phyloP scores from a whole-genome alignment of 2,329 filamentous ascomycete genomes.

The Chaetomium globosum region DNA sequence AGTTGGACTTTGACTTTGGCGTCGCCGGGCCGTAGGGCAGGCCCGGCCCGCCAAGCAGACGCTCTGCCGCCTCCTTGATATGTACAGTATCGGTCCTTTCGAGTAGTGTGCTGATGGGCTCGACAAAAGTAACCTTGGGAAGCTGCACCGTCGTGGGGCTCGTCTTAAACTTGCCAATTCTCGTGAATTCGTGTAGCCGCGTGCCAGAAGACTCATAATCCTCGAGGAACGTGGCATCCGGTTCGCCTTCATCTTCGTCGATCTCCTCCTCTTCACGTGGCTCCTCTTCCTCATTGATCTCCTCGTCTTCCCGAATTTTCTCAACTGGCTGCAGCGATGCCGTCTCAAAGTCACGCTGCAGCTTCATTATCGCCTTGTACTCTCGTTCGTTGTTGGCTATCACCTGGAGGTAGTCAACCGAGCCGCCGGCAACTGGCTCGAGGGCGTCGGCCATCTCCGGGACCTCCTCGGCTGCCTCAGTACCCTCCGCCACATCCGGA shows the following conservation, averaged over 20 bases:
- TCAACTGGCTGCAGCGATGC: slow-evolving; percentile 43
- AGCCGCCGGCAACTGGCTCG: slow-evolving; percentile 36
- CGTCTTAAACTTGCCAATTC: slow-evolving; percentile 73
- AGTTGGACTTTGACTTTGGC: slow-evolving; percentile 57
- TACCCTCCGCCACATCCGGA: slow-evolving; percentile 9
- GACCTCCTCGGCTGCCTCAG: slow-evolving; percentile 23
- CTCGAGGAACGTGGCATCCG: slow-evolving; percentile 39
- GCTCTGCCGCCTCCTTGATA: slow-evolving; percentile 70
- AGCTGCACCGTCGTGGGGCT: slow-evolving; percentile 74
- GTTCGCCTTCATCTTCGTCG: slow-evolving; percentile 42
- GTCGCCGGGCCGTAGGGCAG: slow-evolving; percentile 78
- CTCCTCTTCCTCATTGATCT: slow-evolving; percentile 39
- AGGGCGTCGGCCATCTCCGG: slow-evolving; percentile 25
- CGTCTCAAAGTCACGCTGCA: slow-evolving; percentile 60
- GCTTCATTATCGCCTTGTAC: slow-evolving; percentile 57
- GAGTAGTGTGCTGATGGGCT: slow-evolving; percentile 71
- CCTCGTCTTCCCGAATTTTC: slow-evolving; percentile 42
- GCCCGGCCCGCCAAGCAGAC: slow-evolving; percentile 72
- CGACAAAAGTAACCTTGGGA: slow-evolving; percentile 68
- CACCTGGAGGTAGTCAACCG: slow-evolving; percentile 50
- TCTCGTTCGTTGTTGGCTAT: slow-evolving; percentile 59
- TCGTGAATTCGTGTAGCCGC: slow-evolving; percentile 74
- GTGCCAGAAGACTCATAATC: slow-evolving; percentile 40
- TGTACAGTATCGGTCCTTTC: slow-evolving; percentile 72
- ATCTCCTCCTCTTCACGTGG: slow-evolving; percentile 43